These are phyloP conservation scores for Annona cherimola DNA, from an alignment of 164 flowering plant species.

Conservation along the genomic window DNA sequence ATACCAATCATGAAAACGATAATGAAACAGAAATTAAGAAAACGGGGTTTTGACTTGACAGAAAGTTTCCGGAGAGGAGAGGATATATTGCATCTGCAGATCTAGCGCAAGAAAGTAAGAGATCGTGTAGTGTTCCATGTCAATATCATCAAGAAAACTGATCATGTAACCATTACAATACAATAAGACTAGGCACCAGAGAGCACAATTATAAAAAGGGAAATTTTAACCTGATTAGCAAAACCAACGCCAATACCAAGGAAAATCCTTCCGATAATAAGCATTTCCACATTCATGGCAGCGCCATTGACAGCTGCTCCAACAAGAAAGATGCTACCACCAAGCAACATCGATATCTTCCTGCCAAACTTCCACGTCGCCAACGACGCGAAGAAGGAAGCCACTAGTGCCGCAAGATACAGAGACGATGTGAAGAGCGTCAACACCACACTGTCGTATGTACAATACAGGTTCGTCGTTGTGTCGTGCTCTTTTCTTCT, in stretches of 20 bases:
- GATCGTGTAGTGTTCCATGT: too few species aligned
- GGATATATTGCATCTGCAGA: too few species aligned
- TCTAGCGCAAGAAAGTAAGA: too few species aligned
- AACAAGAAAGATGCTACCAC: constrained; percentile 18
- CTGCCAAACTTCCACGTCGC: constrained; percentile 25
- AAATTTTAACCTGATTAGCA: constrained; percentile 26
- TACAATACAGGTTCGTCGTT: constrained; percentile 29
- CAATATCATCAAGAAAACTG: too few species aligned
- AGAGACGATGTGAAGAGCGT: constrained; percentile 31
- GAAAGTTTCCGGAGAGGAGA: too few species aligned
- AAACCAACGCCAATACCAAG: constrained; percentile 37
- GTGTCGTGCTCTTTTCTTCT: constrained; percentile 1
- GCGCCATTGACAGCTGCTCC: constrained; percentile 23
- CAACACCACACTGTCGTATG: constrained; percentile 18
- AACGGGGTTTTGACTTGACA: too few species aligned
- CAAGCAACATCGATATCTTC: constrained; percentile 24
- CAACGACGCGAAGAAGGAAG: constrained; percentile 28
- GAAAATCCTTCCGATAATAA: constrained; percentile 30
- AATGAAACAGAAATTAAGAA: too few species aligned
- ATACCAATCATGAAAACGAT: too few species aligned
- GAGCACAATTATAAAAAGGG: background rate
- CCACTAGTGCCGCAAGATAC: constrained; percentile 25
- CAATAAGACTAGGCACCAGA: too few species aligned
- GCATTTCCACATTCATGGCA: constrained; percentile 22
- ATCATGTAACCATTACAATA: too few species aligned